Conservation (phyloP, 106 monocot genomes). For the Narthecium ossifragum region DNA sequence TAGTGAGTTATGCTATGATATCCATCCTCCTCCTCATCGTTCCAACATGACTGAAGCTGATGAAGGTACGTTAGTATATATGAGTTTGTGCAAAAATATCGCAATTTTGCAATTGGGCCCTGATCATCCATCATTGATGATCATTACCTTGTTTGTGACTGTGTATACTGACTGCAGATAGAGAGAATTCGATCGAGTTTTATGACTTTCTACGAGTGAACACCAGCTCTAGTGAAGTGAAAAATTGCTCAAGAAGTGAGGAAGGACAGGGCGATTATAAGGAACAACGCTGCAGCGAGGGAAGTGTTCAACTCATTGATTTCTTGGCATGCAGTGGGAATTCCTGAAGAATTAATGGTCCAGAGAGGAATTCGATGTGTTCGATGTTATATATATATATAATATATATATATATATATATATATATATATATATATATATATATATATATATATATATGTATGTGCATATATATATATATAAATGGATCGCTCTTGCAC, state of each 20-base stretch:
- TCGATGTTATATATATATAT: no score
- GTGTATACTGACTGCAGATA: conserved; percentile 9
- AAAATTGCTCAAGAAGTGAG: conserved; percentile 2
- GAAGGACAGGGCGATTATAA: conserved; percentile 1
- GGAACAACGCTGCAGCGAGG: conserved; percentile 1
- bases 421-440: no score
- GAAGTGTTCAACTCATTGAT: conserved; percentile 30
- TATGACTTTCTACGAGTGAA: conserved; percentile 49
- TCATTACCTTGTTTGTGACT: background rate
- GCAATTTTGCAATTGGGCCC: no score
- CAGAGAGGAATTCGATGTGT: background rate
- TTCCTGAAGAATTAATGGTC: background rate
- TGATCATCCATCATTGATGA: no score
- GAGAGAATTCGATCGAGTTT: conserved; percentile 23
- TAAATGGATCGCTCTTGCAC: no score
- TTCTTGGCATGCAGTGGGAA: conserved; percentile 34
- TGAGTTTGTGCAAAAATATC: no score
- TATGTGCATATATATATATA: no score
- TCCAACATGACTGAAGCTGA: background rate
- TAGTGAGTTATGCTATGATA: background rate
- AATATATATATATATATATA: background rate
- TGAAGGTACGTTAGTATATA: background rate
- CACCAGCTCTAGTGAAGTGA: conserved; percentile 4
- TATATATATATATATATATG: no score
- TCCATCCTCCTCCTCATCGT: background rate